phyloP scores from a whole-genome alignment of 352 stramenopile genomes.

The Phytophthora sansomeana region DNA sequence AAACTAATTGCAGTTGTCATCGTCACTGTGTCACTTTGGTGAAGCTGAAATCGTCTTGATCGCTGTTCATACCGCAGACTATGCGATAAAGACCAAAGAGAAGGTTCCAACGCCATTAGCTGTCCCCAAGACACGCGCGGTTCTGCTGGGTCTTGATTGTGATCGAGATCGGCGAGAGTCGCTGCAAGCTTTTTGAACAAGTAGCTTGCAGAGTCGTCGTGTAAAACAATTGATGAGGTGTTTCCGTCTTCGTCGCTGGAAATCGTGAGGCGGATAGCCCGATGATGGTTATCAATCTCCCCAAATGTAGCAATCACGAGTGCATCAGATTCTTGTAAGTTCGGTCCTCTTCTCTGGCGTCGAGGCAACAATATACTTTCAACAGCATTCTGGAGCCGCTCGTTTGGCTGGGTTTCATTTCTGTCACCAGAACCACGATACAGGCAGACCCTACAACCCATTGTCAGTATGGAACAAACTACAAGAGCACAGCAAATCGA shows the following conservation, averaged over 20 bases:
- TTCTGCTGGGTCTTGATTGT: constrained; percentile 6
- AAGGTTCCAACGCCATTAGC: constrained; percentile 37
- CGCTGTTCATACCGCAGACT: constrained; percentile 23
- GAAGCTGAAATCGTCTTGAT: constrained; percentile 16
- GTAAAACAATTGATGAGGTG: constrained; percentile 10
- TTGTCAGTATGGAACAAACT: constrained; percentile 1
- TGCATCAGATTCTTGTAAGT: neutral
- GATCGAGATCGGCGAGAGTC: constrained; percentile 13
- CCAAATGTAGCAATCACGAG: constrained; percentile 43
- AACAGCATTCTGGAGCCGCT: constrained; percentile 13
- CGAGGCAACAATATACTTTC: constrained; percentile 1
- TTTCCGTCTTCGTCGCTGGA: constrained; percentile 9
- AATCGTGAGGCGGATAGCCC: constrained; percentile 35
- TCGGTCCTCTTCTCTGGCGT: neutral
- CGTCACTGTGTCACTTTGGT: constrained; percentile 5
- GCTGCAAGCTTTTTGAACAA: constrained; percentile 6
- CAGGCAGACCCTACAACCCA: constrained; percentile 18
- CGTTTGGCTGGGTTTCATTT: neutral
- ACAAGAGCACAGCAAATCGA: neutral
- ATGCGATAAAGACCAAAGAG: constrained; percentile 35
- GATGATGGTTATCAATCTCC: constrained; percentile 36
- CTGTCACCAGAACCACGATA: constrained; percentile 9
- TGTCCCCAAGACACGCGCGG: constrained; percentile 33
- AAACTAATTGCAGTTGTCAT: constrained; percentile 30
- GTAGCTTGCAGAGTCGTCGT: constrained; percentile 13